A percentile compares a stretch with the other conserved stretches of the same genome.
Conservation (phyloP, 176 grass and related monocot genomes). For the Urochloa ruziziensis region DNA sequence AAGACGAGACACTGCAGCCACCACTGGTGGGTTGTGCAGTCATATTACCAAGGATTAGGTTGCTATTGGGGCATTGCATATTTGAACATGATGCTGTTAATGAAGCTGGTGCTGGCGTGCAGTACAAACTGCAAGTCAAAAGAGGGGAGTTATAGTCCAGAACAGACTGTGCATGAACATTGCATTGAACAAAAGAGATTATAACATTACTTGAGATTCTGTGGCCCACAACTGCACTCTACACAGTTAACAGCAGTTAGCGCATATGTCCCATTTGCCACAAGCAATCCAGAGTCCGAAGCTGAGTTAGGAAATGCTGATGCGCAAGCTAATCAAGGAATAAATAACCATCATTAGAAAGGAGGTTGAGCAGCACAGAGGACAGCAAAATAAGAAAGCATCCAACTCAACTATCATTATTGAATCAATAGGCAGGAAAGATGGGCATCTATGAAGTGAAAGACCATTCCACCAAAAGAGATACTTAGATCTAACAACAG, state of each 20-base stretch:
- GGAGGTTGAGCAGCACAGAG: background rate
- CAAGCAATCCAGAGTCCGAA: constrained; percentile 77
- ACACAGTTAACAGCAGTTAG: constrained; percentile 87
- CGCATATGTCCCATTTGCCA: constrained; percentile 86
- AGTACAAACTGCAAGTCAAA: constrained; percentile 68
- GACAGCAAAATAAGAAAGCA: background rate
- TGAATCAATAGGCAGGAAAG: background rate
- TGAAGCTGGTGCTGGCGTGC: constrained; percentile 60
- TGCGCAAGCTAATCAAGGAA: constrained; percentile 55
- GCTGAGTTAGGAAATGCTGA: constrained; percentile 64
- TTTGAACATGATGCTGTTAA: constrained; percentile 73
- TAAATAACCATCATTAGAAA: constrained; percentile 26
- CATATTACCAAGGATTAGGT: constrained; percentile 74
- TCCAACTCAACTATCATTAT: constrained; percentile 11
- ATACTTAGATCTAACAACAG: constrained; percentile 4
- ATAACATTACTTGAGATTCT: constrained; percentile 72
- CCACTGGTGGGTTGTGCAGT: constrained; percentile 57
- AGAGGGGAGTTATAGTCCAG: background rate
- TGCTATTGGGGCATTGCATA: constrained; percentile 92
- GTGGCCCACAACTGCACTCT: constrained; percentile 89
- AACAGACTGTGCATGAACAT: background rate
- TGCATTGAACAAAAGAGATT: constrained; percentile 22
- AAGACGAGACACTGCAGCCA: constrained; percentile 84
- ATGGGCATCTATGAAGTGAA: constrained; percentile 1
- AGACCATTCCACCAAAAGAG: background rate